Conservation (phyloP, 345 rosid species). For the Populus tremula region DNA sequence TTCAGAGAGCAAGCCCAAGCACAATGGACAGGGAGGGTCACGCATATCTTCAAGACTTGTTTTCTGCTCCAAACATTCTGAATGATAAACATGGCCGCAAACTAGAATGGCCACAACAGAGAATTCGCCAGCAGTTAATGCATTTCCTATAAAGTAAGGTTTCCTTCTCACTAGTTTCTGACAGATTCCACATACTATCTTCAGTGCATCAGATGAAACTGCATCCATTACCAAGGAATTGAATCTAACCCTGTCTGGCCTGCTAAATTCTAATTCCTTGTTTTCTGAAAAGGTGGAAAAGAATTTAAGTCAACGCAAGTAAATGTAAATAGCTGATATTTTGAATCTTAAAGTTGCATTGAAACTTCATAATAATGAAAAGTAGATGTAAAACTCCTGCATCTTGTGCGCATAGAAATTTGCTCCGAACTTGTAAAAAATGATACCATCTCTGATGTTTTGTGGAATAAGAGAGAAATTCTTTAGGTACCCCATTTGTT, state of each 20-base stretch:
- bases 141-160: conserved; percentile 39
- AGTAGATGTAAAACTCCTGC: not conserved
- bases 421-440: not conserved
- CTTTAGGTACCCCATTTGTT: not conserved
- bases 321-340: not conserved
- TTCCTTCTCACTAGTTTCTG: conserved; percentile 47
- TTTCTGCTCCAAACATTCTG: conserved; percentile 57
- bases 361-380: not conserved
- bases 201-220: conserved; percentile 31
- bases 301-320: not conserved
- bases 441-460: not conserved
- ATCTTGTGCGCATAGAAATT: not conserved
- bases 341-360: not conserved
- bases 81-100: conserved; percentile 65
- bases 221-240: conserved; percentile 36
- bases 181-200: conserved; percentile 53
- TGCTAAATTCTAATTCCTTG: conserved; percentile 34
- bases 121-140: conserved; percentile 35
- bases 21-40: conserved; percentile 55
- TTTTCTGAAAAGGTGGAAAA: conserved; percentile 31
- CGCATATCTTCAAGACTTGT: conserved; percentile 37
- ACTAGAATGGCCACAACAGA: conserved; percentile 57
- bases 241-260: conserved; percentile 47
- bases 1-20: conserved; percentile 29
- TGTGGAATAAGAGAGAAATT: not conserved